Evolutionary conservation across 2,329 filamentous ascomycete genomes (phyloP), one percentile per base, ranked within the genome.

Genomic region (Paracamarosporium sp.): DNA sequence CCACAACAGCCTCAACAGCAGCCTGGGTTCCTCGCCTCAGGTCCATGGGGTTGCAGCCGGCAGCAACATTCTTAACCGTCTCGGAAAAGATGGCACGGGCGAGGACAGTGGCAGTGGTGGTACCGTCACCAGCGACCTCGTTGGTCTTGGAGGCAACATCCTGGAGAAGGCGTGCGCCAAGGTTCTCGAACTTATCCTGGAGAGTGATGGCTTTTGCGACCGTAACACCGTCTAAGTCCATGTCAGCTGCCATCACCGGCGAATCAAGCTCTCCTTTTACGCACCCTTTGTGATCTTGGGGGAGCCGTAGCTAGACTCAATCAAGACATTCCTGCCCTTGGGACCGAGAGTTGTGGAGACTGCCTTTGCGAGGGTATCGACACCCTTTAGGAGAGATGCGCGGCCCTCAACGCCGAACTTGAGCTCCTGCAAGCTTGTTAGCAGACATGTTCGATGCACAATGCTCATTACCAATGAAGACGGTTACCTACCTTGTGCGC

Each of bases 91-190:
- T 99, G 79, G 93, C 91, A 71, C 93, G 92, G 71, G 93, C 95
- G 68, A 99, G 92, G 68, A 98, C 95, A 64, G 95, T 99, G 66
- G 95, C 95, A 66, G 93, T 97, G 66, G 95, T 99, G 72, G 95
- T 99, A 82, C 95, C 95, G 80, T 99, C 95, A 90, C 95, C 95
- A 68, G 95, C 95, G 70, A 93, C 89, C 84, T 99, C 95, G 85
- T 99, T 99, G 77, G 95, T 99, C 89, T 99, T 99, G 76, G 92
- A 95, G 73, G 95, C 95, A 69, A 99, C 95, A 81, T 99, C 95
- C 83, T 98, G 93, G 70, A 99, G 88, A 68, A 99, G 88, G 76
- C 92, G 91, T 74, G 95, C 95, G 79, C 95, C 95, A 71, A 99
- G 91, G 86, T 99, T 99, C 85, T 99, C 95, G 81, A 97, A 99